Base-by-base conservation (phyloP, 2,329 filamentous ascomycete species). In the Pseudocercospora musae region DNA sequence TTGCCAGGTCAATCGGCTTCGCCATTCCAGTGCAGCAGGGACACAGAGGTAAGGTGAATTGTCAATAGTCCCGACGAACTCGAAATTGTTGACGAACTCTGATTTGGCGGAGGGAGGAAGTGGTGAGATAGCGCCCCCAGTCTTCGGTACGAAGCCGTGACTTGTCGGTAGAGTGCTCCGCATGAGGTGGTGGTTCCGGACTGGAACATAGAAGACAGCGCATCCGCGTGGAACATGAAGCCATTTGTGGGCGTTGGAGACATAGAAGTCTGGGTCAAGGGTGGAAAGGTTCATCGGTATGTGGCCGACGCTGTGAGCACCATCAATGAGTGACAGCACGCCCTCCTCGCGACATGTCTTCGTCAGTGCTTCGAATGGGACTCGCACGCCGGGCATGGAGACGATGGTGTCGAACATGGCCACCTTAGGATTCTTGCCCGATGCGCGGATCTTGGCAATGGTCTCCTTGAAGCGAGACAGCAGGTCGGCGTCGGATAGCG, bases 211-310 rank as follows among this genome's bases (percentile, higher is more conserved):
- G 67, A 97, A 85, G 3, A 95, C 80, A 2, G 92, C 92, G 73
- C 89, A 92, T 15, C 88, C 89, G 31, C 93, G 87, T 0, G 93
- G 94, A 0, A 86, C 85, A 71, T 86, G 88, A 7, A 97, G 85
- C 94, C 94, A 98, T 74, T 96, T 96, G 79, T 96, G 91, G 69
- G 87, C 91, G 75, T 97, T 97, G 59, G 84, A 89, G 13, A 94
- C 84, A 72, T 96, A 91, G 78, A 96, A 97, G 75, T 97, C 93
- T 0, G 92, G 88, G 65, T 92, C 85, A 2, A 92, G 78, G 3
- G 77, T 75, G 0, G 73, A 66, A 13, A 97, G 77, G 74, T 96
- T 85, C 7, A 97, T 75, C 0, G 84, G 80, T 7, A 96, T 82
- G 76, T 95, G 89, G 1, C 94, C 94, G 23, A 96, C 78, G 0